Conservation (phyloP, 768 basidiomycete genomes). For the Kwoniella mangroviensis region DNA sequence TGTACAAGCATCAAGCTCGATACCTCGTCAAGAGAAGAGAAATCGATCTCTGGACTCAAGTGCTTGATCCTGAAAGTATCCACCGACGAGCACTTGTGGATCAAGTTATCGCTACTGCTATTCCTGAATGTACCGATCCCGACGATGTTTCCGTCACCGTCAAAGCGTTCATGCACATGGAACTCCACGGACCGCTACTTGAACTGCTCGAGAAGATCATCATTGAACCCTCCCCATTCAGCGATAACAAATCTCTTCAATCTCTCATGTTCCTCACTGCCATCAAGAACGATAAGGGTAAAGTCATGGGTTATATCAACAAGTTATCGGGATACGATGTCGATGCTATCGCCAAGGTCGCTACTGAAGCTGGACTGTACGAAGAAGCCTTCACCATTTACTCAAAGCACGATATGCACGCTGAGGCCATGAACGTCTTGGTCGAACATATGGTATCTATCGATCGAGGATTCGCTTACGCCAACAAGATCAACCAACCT, state of each 20-base stretch:
- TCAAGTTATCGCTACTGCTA: conserved; percentile 89
- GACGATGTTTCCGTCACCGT: conserved; percentile 98
- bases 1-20: conserved; percentile 99
- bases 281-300: conserved; percentile 96
- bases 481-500: conserved; percentile 92
- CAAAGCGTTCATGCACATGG: conserved; percentile 96
- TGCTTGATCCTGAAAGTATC: conserved; percentile 83
- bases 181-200: conserved; percentile 94
- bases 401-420: conserved; percentile 95
- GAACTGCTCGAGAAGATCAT: conserved; percentile 98
- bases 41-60: conserved; percentile 94
- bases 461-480: conserved; percentile 93
- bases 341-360: conserved; percentile 93
- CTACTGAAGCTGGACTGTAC: conserved; percentile 90
- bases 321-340: conserved; percentile 94
- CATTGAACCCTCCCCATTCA: conserved; percentile 95
- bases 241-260: conserved; percentile 95
- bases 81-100: conserved; percentile 93
- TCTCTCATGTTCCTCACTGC: conserved; percentile 93
- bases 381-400: conserved; percentile 97
- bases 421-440: conserved; percentile 92
- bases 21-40: conserved; percentile 96
- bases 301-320: conserved; percentile 97
- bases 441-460: conserved; percentile 98
- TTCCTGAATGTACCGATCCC: conserved; percentile 95